Evolutionary conservation across 192 early-diverging fungal species (phyloP).

Genomic region (Coemansia sp.): DNA sequence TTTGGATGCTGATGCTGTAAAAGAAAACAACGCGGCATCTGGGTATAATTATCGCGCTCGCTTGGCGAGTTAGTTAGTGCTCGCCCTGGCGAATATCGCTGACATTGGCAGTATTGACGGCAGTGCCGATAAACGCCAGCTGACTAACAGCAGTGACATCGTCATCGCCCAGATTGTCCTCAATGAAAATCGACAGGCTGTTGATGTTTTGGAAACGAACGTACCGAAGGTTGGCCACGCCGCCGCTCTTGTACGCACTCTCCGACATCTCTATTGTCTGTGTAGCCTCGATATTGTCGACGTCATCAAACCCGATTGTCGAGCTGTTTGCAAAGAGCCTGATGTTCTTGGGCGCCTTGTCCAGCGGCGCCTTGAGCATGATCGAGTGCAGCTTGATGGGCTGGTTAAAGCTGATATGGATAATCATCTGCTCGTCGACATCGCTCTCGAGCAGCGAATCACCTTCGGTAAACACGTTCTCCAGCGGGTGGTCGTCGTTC

Average conservation of each 20-base stretch:
- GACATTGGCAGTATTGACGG: slow-evolving; percentile 61
- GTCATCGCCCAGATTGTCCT: slow-evolving; percentile 79
- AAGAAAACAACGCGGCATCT: not conserved
- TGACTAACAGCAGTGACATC: slow-evolving; percentile 82
- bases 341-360: slow-evolving; percentile 82
- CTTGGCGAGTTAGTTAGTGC: not conserved
- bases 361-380: slow-evolving; percentile 56
- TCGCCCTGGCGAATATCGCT: slow-evolving; percentile 51
- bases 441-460: slow-evolving; percentile 81
- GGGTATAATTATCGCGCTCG: not conserved
- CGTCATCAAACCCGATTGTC: slow-evolving; percentile 85
- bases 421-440: slow-evolving; percentile 93
- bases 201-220: slow-evolving; percentile 92
- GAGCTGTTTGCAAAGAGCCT: slow-evolving; percentile 82
- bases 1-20: not conserved
- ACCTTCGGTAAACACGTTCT: slow-evolving; percentile 73
- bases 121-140: slow-evolving; percentile 75
- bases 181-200: slow-evolving; percentile 78
- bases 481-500: slow-evolving; percentile 68
- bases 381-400: slow-evolving; percentile 61
- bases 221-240: slow-evolving; percentile 78
- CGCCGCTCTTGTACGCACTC: slow-evolving; percentile 65
- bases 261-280: slow-evolving; percentile 73
- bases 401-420: slow-evolving; percentile 87
- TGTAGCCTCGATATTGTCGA: slow-evolving; percentile 69